Conservation (phyloP, 768 basidiomycete genomes). For the Mrakia gelida region DNA sequence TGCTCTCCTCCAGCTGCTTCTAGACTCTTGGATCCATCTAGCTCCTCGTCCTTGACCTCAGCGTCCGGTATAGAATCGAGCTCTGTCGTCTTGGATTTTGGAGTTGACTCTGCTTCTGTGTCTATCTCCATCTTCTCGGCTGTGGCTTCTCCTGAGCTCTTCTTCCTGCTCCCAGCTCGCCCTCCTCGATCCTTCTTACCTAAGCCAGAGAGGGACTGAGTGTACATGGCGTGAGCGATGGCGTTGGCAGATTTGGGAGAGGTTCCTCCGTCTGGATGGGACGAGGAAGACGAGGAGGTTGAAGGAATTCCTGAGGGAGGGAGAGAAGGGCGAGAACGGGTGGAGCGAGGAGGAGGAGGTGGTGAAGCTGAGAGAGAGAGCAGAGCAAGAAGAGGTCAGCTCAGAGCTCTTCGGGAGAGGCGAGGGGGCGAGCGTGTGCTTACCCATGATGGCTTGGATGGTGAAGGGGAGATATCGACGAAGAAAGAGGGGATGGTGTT, state of each 20-base stretch:
- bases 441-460: background rate
- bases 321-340: conserved; percentile 27
- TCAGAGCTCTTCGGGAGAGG: background rate
- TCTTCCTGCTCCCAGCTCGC: conserved; percentile 10
- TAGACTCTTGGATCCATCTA: background rate
- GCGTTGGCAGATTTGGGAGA: conserved; percentile 29
- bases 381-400: background rate
- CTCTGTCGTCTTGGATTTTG: background rate
- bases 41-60: background rate
- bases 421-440: background rate
- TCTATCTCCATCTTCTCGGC: conserved; percentile 1
- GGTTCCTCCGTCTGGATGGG: background rate
- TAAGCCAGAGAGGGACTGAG: conserved; percentile 20
- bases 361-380: background rate
- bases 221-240: conserved; percentile 31
- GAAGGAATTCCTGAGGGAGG: conserved; percentile 8
- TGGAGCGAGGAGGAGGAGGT: conserved; percentile 3
- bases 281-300: background rate
- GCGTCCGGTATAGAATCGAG: background rate
- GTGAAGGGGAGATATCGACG: too few relatives aligned
- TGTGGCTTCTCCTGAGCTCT: conserved; percentile 15
- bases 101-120: background rate
- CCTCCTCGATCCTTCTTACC: conserved; percentile 17
- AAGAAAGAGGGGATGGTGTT: too few relatives aligned
- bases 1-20: background rate